A percentile compares a stretch with the other conserved stretches of the same genome.
Evolutionary conservation across 805 yeast genomes (phyloP).

Genomic region (Kluyveromyces starmeri): DNA sequence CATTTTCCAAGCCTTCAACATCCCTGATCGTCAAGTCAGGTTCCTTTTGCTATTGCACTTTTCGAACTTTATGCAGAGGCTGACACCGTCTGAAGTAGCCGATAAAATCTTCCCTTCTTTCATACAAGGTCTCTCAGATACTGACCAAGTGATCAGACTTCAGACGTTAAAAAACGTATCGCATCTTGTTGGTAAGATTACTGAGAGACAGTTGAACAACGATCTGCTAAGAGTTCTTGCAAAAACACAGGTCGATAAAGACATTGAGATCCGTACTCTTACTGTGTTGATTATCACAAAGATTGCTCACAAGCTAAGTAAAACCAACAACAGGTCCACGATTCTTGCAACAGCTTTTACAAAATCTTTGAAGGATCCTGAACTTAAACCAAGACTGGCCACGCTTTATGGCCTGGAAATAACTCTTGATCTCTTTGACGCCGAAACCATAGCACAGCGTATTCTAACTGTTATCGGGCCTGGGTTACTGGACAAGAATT

Average conservation of each 20-base stretch:
- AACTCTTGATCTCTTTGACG: slow-evolving; percentile 56
- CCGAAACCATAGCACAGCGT: slow-evolving; percentile 70
- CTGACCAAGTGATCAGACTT: slow-evolving; percentile 71
- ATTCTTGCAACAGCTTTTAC: slow-evolving; percentile 83
- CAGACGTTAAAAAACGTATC: slow-evolving; percentile 58
- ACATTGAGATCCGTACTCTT: slow-evolving; percentile 24
- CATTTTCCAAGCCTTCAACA: slow-evolving; percentile 50
- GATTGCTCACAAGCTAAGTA: slow-evolving; percentile 23
- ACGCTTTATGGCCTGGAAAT: slow-evolving; percentile 67
- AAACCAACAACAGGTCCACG: slow-evolving; percentile 39
- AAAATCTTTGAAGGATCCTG: slow-evolving; percentile 73
- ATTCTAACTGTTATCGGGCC: slow-evolving; percentile 81
- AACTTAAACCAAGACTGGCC: slow-evolving; percentile 62
- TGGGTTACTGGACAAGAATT: slow-evolving; percentile 66
- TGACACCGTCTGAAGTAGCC: slow-evolving; percentile 56
- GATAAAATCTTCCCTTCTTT: slow-evolving; percentile 58
- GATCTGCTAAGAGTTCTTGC: slow-evolving; percentile 77
- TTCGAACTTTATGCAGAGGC: slow-evolving; percentile 41
- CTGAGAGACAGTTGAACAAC: slow-evolving; percentile 76
- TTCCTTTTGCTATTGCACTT: slow-evolving; percentile 59
- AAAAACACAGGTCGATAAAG: slow-evolving; percentile 31
- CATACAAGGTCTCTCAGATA: slow-evolving; percentile 78
- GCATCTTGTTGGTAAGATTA: slow-evolving; percentile 49
- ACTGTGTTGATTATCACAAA: slow-evolving; percentile 22
- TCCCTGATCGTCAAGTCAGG: slow-evolving; percentile 71